Evolutionary conservation across 2,329 filamentous ascomycete species (phyloP), one percentile per base, ranked within the genome.

Genomic region (Clonostachys rosea): DNA sequence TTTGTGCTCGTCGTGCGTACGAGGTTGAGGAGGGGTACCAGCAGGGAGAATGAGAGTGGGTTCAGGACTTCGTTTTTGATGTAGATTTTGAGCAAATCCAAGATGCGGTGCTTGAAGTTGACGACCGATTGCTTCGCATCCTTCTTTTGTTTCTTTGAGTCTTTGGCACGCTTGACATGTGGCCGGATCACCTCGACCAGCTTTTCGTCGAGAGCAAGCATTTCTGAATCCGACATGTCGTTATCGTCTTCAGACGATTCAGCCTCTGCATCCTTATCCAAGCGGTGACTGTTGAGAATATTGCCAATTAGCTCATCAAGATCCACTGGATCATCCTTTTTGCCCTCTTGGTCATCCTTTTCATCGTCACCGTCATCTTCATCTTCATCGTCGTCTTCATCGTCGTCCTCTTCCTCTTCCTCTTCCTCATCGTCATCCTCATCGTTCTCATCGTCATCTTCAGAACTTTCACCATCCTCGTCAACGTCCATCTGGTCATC

Each of bases 211-310:
- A 97, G 74, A 5, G 84, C 84, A 69, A 96, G 84, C 94, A 97
- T 97, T 62, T 96, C 87, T 16, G 92, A 91, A 67, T 97, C 92
- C 51, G 90, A 87, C 91, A 99, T 96, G 66, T 96, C 89, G 4
- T 80, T 83, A 50, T 87, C 86, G 10, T 78, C 78, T 33, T 82
- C 82, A 2, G 75, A 78, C 1, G 73, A 73, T 4, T 78, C 76
- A 2, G 76, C 77, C 2, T 76, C 72, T 14, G 66, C 68, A 51
- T 83, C 79, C 46, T 83, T 78, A 60, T 86, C 79, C 18, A 82
- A 68, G 8, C 73, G 70, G 50, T 86, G 85, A 46, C 85, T 91
- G 39, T 88, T 84, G 3, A 96, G 80, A 3, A 91, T 87, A 53
- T 84, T 78, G 3, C 87, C 87, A 30, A 96, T 79, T 39, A 84